Conservation (phyloP, 73 alveolate genomes). For the Paramecium caudatum region DNA sequence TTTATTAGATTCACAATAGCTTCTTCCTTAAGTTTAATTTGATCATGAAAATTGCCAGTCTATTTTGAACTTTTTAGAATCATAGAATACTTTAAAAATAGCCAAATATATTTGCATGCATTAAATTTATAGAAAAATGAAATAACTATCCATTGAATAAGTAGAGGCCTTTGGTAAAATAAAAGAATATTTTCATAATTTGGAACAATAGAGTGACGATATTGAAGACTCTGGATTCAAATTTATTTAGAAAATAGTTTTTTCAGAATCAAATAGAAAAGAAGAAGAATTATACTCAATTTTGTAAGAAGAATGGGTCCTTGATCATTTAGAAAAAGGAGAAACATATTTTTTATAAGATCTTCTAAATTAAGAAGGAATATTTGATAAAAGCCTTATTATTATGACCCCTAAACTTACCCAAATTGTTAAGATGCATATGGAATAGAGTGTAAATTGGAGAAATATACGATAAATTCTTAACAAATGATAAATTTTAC, state of each 20-base stretch:
- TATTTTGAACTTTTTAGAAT: neutral
- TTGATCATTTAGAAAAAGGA: slow-evolving; percentile 33
- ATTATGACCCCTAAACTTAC: neutral
- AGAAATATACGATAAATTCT: neutral
- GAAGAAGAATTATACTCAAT: neutral
- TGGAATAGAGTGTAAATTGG: neutral
- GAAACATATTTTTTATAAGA: slow-evolving; percentile 16
- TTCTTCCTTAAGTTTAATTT: neutral
- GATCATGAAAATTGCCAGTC: neutral
- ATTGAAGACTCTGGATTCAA: neutral
- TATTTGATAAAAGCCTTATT: neutral
- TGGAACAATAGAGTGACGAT: neutral
- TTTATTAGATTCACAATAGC: neutral
- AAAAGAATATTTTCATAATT: neutral
- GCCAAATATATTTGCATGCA: neutral
- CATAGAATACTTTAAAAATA: neutral
- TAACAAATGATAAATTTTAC: neutral
- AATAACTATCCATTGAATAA: neutral
- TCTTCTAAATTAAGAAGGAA: neutral
- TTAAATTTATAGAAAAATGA: neutral
- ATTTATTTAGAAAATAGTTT: neutral
- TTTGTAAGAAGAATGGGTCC: slow-evolving; percentile 19
- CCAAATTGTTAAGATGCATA: neutral
- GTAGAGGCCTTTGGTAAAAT: neutral
- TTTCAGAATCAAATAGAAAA: neutral